Evolutionary conservation across 345 rosid species (phyloP).

Genomic region (Eucalyptus cloeziana): DNA sequence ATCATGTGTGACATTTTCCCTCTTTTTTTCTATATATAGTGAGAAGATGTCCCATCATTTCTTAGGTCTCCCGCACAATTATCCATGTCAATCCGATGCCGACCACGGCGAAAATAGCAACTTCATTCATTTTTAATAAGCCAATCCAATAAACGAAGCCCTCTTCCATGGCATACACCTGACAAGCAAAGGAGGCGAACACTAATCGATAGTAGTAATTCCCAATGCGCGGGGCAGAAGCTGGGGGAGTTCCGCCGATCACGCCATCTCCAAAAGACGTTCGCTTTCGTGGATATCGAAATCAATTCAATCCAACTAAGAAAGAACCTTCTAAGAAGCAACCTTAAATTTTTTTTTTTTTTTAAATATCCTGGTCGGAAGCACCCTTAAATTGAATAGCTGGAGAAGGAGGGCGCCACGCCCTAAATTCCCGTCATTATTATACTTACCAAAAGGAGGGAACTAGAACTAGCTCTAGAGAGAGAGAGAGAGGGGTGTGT

Average conservation of each 20-base stretch:
- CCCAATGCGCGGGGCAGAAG: background rate
- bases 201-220: background rate
- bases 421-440: background rate
- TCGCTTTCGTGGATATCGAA: background rate
- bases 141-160: background rate
- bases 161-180: background rate
- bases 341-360: background rate
- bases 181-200: background rate
- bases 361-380: no score
- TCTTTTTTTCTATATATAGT: background rate
- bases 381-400: background rate
- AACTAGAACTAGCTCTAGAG: background rate
- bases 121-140: background rate
- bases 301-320: background rate
- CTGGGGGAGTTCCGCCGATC: background rate
- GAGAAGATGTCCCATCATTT: no score
- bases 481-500: background rate
- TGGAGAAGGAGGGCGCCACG: background rate
- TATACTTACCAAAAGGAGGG: background rate
- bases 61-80: background rate
- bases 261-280: background rate
- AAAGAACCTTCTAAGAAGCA: background rate
- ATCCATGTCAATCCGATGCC: background rate
- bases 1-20: no score
- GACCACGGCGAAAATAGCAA: background rate